Evolutionary conservation across 495 filamentous ascomycete species (phyloP).

Genomic region (Neurospora sublineolata): DNA sequence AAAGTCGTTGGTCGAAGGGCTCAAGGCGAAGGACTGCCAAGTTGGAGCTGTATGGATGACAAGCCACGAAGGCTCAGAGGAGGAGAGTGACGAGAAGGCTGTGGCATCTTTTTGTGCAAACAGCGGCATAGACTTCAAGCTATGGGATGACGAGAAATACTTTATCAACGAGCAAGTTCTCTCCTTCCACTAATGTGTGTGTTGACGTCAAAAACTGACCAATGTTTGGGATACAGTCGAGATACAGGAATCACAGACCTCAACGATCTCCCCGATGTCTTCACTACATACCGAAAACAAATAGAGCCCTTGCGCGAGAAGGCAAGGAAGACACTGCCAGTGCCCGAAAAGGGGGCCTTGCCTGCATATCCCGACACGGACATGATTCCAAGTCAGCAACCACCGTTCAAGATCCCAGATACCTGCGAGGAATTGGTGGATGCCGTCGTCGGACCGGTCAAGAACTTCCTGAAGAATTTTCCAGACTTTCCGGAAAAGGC

Average conservation of each 20-base stretch:
- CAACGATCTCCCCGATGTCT: conserved; percentile 51
- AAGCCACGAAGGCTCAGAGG: conserved; percentile 51
- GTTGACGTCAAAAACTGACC: not conserved
- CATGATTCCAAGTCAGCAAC: conserved; percentile 39
- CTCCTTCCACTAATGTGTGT: not conserved
- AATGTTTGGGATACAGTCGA: conserved; percentile 27
- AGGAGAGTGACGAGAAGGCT: conserved; percentile 46
- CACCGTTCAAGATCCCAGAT: conserved; percentile 49
- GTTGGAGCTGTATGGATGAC: conserved; percentile 60
- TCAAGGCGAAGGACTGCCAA: conserved; percentile 26
- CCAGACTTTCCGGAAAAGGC: conserved; percentile 35
- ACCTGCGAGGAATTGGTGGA: conserved; percentile 36
- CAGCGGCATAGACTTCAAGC: conserved; percentile 41
- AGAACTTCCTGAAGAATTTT: conserved; percentile 18
- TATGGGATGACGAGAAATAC: conserved; percentile 62
- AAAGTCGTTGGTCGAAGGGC: conserved; percentile 35
- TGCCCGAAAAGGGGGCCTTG: conserved; percentile 30
- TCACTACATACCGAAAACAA: conserved; percentile 55
- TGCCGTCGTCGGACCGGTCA: conserved; percentile 43
- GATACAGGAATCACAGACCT: conserved; percentile 39
- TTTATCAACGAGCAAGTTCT: conserved; percentile 56
- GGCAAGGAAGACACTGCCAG: conserved; percentile 39
- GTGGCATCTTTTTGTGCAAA: conserved; percentile 36
- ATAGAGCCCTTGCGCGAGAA: conserved; percentile 51
- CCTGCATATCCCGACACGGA: conserved; percentile 38